Conservation (phyloP, 192 early-diverging fungal species). For the Lobulomyces angularis region DNA sequence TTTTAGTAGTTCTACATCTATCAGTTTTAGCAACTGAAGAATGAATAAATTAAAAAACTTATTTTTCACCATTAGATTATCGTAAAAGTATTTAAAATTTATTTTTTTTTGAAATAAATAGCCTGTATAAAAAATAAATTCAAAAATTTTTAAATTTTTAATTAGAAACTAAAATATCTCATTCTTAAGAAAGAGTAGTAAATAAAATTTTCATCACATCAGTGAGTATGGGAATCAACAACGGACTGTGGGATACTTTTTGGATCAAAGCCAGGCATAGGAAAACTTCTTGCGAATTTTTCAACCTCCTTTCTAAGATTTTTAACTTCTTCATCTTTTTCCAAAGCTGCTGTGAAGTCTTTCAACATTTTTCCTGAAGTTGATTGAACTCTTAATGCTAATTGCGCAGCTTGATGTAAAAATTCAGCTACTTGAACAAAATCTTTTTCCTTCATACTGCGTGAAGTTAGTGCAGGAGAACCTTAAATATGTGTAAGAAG, state of each 20-base stretch:
- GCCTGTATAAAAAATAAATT: too few species aligned
- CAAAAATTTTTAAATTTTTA: too few species aligned
- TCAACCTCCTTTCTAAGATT: constrained; percentile 78
- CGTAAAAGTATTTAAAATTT: too few species aligned
- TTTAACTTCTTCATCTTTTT: constrained; percentile 65
- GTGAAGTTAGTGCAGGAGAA: constrained; percentile 87
- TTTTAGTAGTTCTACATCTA: too few species aligned
- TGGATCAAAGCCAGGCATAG: constrained; percentile 90
- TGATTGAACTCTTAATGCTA: constrained; percentile 74
- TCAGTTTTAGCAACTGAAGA: too few species aligned
- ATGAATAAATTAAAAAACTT: too few species aligned
- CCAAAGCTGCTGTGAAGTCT: constrained; percentile 85
- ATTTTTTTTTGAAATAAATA: too few species aligned
- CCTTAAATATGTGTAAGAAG: constrained; percentile 8
- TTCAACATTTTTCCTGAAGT: constrained; percentile 89
- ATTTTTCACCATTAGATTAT: too few species aligned
- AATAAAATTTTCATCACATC: too few species aligned
- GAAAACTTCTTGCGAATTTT: constrained; percentile 83
- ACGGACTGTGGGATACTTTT: constrained; percentile 19
- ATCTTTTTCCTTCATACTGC: constrained; percentile 93
- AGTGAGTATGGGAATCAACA: too few species aligned
- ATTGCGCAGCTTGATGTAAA: constrained; percentile 85
- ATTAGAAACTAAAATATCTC: too few species aligned
- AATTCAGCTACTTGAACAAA: constrained; percentile 93
- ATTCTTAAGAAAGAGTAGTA: too few species aligned